A percentile compares a stretch with the other conserved stretches of the same genome.
Conservation (phyloP, 768 basidiomycete genomes). For the Pleurotus djamor region DNA sequence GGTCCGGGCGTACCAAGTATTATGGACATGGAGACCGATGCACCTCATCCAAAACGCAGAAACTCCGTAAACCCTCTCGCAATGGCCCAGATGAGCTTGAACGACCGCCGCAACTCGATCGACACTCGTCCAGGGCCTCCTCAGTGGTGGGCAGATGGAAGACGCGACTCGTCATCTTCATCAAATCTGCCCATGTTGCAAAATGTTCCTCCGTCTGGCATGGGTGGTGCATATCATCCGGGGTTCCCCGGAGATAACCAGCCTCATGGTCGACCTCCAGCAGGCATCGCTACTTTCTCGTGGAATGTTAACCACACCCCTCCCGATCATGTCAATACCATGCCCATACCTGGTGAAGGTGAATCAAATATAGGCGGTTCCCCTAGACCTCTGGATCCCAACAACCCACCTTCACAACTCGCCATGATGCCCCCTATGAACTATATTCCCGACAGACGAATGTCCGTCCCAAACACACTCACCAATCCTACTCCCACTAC, state of each 20-base stretch:
- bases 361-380: constrained; percentile 39
- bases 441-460: constrained; percentile 66
- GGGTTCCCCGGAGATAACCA: constrained; percentile 59
- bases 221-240: constrained; percentile 46
- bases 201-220: constrained; percentile 47
- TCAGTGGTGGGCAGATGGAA: constrained; percentile 63
- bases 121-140: constrained; percentile 52
- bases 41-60: constrained; percentile 77
- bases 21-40: constrained; percentile 55
- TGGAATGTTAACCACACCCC: constrained; percentile 52
- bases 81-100: constrained; percentile 71
- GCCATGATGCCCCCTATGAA: constrained; percentile 57
- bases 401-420: constrained; percentile 26
- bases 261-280: constrained; percentile 60
- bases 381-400: constrained; percentile 48
- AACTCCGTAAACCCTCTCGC: constrained; percentile 81
- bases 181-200: constrained; percentile 21
- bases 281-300: constrained; percentile 68
- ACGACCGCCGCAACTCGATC: constrained; percentile 76
- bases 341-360: constrained; percentile 42
- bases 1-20: constrained; percentile 66
- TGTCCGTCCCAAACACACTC: constrained; percentile 70
- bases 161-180: constrained; percentile 74
- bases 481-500: constrained; percentile 36
- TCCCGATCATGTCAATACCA: constrained; percentile 25